phyloP scores from a whole-genome alignment of 2,329 filamentous ascomycete species.

The Claviceps sorghi region DNA sequence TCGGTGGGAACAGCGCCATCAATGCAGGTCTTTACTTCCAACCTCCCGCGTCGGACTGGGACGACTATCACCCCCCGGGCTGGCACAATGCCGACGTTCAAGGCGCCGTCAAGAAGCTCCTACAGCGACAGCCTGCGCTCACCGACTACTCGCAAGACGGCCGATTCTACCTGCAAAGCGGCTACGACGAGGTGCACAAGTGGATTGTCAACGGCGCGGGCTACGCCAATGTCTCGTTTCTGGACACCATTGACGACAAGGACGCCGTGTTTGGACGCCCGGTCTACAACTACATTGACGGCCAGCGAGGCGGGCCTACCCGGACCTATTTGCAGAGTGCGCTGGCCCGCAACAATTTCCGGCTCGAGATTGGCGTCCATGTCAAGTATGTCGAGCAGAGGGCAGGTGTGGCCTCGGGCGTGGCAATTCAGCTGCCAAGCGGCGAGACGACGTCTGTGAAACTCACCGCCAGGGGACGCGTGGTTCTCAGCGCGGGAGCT shows the following conservation, averaged over 20 bases:
- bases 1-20: constrained; percentile 37
- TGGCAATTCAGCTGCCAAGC: constrained; percentile 22
- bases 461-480: constrained; percentile 10
- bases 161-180: constrained; percentile 30
- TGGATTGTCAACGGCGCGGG: constrained; percentile 36
- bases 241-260: constrained; percentile 29
- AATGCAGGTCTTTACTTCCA: constrained; percentile 40
- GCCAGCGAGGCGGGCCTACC: constrained; percentile 33
- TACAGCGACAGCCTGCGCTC: constrained; percentile 27
- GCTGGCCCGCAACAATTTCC: constrained; percentile 25
- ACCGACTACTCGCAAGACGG: constrained; percentile 29
- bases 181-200: constrained; percentile 25
- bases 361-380: constrained; percentile 26
- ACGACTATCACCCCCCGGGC: constrained; percentile 31
- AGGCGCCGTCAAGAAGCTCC: constrained; percentile 29
- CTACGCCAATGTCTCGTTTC: constrained; percentile 32
- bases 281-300: constrained; percentile 31
- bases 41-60: constrained; percentile 37
- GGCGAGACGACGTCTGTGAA: constrained; percentile 17
- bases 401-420: constrained; percentile 24
- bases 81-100: constrained; percentile 37
- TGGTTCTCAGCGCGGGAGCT: constrained; percentile 26
- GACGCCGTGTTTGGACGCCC: constrained; percentile 33
- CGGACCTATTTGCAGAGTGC: constrained; percentile 36
- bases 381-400: constrained; percentile 30